phyloP scores from a whole-genome alignment of 345 rosid species.

The Erysimum cheiranthoides region DNA sequence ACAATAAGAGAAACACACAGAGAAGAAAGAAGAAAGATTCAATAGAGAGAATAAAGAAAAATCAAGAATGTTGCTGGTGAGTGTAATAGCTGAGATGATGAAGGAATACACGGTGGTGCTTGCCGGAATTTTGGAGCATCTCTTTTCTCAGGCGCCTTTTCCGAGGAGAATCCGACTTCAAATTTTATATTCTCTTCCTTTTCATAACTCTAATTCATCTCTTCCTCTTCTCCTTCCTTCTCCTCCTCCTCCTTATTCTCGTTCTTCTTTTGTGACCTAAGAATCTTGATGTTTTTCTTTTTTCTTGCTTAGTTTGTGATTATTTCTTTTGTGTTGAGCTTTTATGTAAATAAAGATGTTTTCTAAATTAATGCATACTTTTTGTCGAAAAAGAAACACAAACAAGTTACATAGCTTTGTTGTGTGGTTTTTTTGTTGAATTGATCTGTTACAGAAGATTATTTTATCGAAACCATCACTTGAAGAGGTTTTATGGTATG shows the following conservation, averaged over 20 bases:
- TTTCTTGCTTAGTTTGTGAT: slow-evolving; percentile 8
- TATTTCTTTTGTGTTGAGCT: not conserved
- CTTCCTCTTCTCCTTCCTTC: slow-evolving; percentile 39
- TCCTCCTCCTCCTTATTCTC: slow-evolving; percentile 10
- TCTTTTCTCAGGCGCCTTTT: slow-evolving; percentile 72
- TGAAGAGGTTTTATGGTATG: not conserved
- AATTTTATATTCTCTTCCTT: slow-evolving; percentile 76
- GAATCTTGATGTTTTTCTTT: not conserved
- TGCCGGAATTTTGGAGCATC: slow-evolving; percentile 70
- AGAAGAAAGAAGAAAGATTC: slow-evolving; percentile 11
- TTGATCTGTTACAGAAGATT: not conserved
- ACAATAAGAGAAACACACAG: not conserved
- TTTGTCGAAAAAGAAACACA: not conserved
- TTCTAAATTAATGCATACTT: not conserved
- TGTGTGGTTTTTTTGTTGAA: not conserved
- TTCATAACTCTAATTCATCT: slow-evolving; percentile 45
- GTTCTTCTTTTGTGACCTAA: not conserved
- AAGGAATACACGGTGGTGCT: slow-evolving; percentile 85
- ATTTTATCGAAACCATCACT: too few species aligned
- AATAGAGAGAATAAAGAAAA: not conserved
- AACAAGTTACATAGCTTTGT: not conserved
- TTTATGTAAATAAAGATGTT: not conserved
- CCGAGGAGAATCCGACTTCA: slow-evolving; percentile 83
- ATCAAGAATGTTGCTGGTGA: slow-evolving; percentile 67
- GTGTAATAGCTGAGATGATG: slow-evolving; percentile 72